phyloP scores from a whole-genome alignment of 106 monocot species.

The Dioscorea alata region DNA sequence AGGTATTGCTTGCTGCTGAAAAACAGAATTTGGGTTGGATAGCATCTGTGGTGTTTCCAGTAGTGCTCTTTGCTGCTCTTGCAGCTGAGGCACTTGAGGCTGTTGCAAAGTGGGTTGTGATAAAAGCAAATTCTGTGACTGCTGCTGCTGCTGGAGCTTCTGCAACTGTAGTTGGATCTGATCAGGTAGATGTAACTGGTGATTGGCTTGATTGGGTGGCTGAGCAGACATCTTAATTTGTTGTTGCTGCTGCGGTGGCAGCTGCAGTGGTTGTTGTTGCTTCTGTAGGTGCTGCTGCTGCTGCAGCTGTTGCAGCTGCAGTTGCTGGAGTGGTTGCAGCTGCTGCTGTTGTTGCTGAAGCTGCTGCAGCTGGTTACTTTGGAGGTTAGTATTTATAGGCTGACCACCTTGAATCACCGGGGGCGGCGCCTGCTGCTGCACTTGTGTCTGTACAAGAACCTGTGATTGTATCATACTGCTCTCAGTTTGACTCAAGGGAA shows the following conservation, averaged over 20 bases:
- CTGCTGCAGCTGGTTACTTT: slow-evolving; percentile 8
- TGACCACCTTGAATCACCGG: slow-evolving; percentile 2
- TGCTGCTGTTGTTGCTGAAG: slow-evolving; percentile 10
- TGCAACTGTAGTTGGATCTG: slow-evolving; percentile 40
- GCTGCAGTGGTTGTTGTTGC: slow-evolving; percentile 12
- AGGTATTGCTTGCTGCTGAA: slow-evolving; percentile 31
- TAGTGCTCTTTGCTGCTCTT: slow-evolving; percentile 54
- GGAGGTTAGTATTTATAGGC: slow-evolving; percentile 1
- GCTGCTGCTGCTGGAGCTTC: slow-evolving; percentile 64
- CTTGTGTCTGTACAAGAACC: slow-evolving; percentile 34
- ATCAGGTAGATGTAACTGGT: slow-evolving; percentile 44
- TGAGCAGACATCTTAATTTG: slow-evolving; percentile 38
- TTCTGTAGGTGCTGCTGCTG: slow-evolving; percentile 19
- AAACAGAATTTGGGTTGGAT: slow-evolving; percentile 24
- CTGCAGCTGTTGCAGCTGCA: slow-evolving; percentile 14
- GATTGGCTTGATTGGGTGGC: slow-evolving; percentile 30
- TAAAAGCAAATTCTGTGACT: slow-evolving; percentile 14
- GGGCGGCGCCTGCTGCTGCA: slow-evolving; percentile 30
- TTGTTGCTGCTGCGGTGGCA: slow-evolving; percentile 44
- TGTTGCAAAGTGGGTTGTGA: slow-evolving; percentile 38
- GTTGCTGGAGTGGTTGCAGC: slow-evolving; percentile 28
- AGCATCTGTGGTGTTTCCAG: slow-evolving; percentile 37
- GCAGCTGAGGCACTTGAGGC: slow-evolving; percentile 37
- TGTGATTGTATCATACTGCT: slow-evolving; percentile 31
- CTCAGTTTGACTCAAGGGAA: slow-evolving; percentile 31